These are phyloP conservation scores for Suillus clintonianus DNA, from an alignment of 768 basidiomycete genomes.

Conservation along the genomic window DNA sequence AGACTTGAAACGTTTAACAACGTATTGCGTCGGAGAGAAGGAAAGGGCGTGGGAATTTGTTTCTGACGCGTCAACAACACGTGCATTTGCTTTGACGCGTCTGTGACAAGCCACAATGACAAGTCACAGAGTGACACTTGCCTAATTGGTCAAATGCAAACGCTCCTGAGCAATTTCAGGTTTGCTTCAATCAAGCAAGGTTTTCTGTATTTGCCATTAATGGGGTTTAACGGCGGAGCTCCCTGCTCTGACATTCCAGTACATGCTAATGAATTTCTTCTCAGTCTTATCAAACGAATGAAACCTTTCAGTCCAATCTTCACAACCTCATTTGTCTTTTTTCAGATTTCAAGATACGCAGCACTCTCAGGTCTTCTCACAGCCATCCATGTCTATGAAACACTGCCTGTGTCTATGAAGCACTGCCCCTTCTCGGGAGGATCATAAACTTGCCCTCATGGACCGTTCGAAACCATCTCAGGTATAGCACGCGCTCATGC, in stretches of 20 bases:
- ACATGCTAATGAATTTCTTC: background rate
- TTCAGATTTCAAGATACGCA: background rate
- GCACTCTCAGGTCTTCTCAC: background rate
- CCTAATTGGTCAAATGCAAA: background rate
- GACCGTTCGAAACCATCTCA: background rate
- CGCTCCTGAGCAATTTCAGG: background rate
- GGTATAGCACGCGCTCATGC: background rate
- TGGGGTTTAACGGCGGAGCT: background rate
- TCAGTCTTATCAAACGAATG: background rate
- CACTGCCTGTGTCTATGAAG: background rate
- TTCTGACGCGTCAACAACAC: conserved; percentile 28
- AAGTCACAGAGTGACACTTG: background rate
- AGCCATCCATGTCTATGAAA: background rate
- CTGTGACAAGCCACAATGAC: conserved; percentile 1
- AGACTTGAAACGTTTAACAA: background rate
- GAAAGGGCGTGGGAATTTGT: conserved; percentile 22
- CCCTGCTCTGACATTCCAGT: background rate
- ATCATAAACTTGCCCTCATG: background rate
- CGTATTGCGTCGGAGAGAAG: background rate
- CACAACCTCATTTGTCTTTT: background rate
- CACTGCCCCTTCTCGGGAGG: background rate
- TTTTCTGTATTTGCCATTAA: background rate
- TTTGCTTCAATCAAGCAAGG: conserved; percentile 6
- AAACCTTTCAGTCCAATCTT: background rate
- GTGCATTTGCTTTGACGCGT: conserved; percentile 20